A percentile compares a stretch with the other conserved stretches of the same genome.
These are phyloP conservation scores for Elaeis oleifera DNA, from an alignment of 202 grass and related monocot genomes.

Conservation along the genomic window DNA sequence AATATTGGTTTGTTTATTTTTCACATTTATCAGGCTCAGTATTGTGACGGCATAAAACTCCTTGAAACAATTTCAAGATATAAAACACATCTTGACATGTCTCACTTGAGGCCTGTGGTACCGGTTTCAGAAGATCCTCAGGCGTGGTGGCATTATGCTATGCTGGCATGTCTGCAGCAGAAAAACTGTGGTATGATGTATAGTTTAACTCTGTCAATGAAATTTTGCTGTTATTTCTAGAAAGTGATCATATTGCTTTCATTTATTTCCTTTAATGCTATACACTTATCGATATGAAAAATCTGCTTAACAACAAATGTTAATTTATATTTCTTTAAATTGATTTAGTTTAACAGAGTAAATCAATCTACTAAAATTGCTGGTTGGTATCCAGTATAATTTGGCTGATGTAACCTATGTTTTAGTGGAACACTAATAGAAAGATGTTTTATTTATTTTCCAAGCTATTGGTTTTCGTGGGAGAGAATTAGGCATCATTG, in stretches of 20 bases:
- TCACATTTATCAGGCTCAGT: constrained; percentile 67
- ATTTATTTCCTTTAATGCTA: constrained; percentile 26
- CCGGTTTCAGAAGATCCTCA: constrained; percentile 61
- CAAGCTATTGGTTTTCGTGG: constrained; percentile 62
- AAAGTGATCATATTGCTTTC: not conserved
- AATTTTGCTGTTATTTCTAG: not conserved
- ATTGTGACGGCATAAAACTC: constrained; percentile 90
- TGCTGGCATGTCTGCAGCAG: constrained; percentile 79
- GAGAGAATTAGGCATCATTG: constrained; percentile 86
- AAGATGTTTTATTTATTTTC: constrained; percentile 10
- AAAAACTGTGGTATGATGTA: constrained; percentile 70
- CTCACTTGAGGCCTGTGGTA: constrained; percentile 85
- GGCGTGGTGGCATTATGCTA: constrained; percentile 92
- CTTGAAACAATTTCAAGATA: constrained; percentile 94
- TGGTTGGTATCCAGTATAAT: too few relatives aligned
- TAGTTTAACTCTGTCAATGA: not conserved
- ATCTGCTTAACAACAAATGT: too few relatives aligned
- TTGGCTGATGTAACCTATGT: too few relatives aligned
- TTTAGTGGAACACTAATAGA: too few relatives aligned
- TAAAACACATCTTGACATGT: constrained; percentile 82
- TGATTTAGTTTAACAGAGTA: too few relatives aligned
- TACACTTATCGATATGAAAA: constrained; percentile 11
- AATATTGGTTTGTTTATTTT: constrained; percentile 15
- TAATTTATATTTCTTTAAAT: too few relatives aligned
- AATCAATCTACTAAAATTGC: too few relatives aligned